phyloP scores from a whole-genome alignment of 2,329 filamentous ascomycete species.

The Neonectria neomacrospora region DNA sequence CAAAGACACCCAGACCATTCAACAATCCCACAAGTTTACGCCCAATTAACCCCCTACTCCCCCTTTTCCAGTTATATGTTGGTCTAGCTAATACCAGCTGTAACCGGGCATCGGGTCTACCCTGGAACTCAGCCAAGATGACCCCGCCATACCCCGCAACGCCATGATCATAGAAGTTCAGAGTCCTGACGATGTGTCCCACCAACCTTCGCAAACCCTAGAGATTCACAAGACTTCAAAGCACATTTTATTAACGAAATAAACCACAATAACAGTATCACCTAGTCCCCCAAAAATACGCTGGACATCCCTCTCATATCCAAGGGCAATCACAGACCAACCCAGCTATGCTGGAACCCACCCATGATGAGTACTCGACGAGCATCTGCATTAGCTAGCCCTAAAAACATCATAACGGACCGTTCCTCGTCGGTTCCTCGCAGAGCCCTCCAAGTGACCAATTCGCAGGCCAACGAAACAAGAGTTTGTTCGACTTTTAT shows the following conservation, averaged over 20 bases:
- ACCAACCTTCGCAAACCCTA: not conserved
- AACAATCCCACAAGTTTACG: not conserved
- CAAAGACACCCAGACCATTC: not conserved
- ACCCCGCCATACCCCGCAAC: conserved; percentile 29
- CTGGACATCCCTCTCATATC: not conserved
- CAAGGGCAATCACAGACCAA: not conserved
- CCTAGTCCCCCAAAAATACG: not conserved
- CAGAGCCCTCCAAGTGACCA: not conserved
- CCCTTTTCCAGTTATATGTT: not conserved
- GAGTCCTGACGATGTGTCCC: not conserved
- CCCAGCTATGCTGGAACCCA: not conserved
- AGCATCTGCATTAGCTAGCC: conserved; percentile 32
- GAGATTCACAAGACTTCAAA: not conserved
- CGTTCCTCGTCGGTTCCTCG: not conserved
- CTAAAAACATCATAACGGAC: conserved; percentile 25
- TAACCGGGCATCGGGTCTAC: conserved; percentile 6
- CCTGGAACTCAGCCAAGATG: conserved; percentile 12
- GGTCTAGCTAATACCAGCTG: not conserved
- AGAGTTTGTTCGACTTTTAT: conserved; percentile 33
- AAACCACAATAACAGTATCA: not conserved
- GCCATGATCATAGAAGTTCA: conserved; percentile 12
- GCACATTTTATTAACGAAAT: not conserved
- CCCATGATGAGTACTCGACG: not conserved
- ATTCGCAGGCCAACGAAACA: not conserved
- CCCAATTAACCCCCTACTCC: too few species aligned